Evolutionary conservation across 805 yeast genomes (phyloP), one percentile per base, ranked within the genome.

Genomic region (Metschnikowia vanudenii): DNA sequence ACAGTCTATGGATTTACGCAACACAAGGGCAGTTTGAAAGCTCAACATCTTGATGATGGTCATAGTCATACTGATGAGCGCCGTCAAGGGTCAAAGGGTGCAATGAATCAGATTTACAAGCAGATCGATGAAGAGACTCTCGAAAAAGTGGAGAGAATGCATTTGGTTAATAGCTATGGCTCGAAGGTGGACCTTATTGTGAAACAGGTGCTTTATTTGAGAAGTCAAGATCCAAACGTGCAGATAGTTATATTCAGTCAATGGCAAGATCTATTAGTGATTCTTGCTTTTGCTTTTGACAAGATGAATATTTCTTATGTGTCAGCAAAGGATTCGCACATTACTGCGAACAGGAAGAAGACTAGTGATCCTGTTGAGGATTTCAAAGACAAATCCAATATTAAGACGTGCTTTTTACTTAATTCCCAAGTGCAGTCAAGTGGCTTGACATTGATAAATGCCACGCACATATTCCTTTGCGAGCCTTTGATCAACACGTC

Each of bases 401-500:
- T 71, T 0, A 76, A 85, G n/a, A 87, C 97, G 0, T 92, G 98
- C 63, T 84, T 92, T 58, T 65, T 94, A 22, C 66, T 94, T 53
- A 88, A 89, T 64, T 92, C 96, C 0, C 84, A 81, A 53, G 84
- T 91, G 0, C 88, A 91, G 60, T 90, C 96, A 8, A 83, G 97
- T 12, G 99, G 99, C 0, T 70, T 94, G 52, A 94, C 96, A 8
- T 71, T 94, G 45, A 82, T 90, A 8, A 92, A 92, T 69, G 98
- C 99, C 0, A 85, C 87, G 2, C 97, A 94, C 62, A 92, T 94
- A 0, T 85, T 91, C 51, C 63, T 94, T 4, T 87, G 97, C 63
- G 99, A 94, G 66, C 98, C 99, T 1, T 73, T 94, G 47, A 84
- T 94, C 13, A 90, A 90, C 58, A 81, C 91, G 1, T 85, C 96